Percentiles rank a stretch among this genome's conserved stretches.
Conservation (phyloP, 2,329 filamentous ascomycete species). For the Clathrospora elynae region DNA sequence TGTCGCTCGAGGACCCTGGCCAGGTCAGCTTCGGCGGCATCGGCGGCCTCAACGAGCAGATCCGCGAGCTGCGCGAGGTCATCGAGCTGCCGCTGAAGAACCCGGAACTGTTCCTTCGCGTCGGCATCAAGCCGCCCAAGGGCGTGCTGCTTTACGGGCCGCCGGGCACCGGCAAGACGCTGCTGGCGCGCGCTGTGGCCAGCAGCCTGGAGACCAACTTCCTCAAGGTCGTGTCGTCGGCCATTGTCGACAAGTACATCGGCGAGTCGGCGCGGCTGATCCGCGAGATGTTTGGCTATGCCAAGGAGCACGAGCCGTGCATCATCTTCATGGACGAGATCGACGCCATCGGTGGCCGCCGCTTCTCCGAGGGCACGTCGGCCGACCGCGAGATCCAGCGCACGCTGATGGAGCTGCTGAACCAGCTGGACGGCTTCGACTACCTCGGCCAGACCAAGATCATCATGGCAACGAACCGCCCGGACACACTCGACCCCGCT, state of each 20-base stretch:
- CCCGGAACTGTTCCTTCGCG: constrained; percentile 92
- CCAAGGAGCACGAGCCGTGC: constrained; percentile 98
- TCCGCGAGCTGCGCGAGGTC: constrained; percentile 93
- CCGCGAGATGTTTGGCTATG: constrained; percentile 99
- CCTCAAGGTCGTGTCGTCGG: constrained; percentile 96
- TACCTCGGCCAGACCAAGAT: constrained; percentile 99
- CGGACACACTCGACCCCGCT: constrained; percentile 92
- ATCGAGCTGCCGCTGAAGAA: constrained; percentile 99
- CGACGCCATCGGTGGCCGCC: constrained; percentile 93
- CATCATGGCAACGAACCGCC: constrained; percentile 99
- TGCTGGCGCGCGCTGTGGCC: constrained; percentile 91
- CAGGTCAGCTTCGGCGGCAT: constrained; percentile 98
- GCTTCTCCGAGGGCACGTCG: constrained; percentile 96
- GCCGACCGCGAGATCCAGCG: constrained; percentile 98
- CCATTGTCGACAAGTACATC: constrained; percentile 99
- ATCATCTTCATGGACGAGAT: constrained; percentile 99
- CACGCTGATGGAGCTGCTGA: constrained; percentile 97
- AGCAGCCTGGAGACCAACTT: constrained; percentile 98
- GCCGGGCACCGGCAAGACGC: constrained; percentile 94
- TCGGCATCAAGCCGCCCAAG: constrained; percentile 98
- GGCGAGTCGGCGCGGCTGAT: constrained; percentile 97
- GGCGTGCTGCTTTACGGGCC: constrained; percentile 95
- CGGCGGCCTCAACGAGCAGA: constrained; percentile 96
- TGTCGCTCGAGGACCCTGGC: constrained; percentile 97
- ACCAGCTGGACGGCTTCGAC: constrained; percentile 98